Percentiles rank a stretch among this genome's conserved stretches.
These are phyloP conservation scores for Nyctanthes arbortristis DNA, from an alignment of 257 asterid genomes.

Conservation along the genomic window DNA sequence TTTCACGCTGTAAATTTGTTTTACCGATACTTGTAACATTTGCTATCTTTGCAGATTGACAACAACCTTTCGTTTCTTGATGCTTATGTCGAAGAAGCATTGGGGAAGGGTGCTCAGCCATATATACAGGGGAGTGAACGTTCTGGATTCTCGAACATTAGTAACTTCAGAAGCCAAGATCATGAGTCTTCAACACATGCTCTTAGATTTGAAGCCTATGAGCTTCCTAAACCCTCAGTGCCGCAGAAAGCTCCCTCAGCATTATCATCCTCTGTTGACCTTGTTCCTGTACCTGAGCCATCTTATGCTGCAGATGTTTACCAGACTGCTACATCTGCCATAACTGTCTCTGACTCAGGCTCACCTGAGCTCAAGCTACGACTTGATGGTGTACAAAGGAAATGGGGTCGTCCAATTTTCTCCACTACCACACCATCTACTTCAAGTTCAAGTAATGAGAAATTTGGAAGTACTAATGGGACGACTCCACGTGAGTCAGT, in stretches of 20 bases:
- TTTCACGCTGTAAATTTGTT: background rate
- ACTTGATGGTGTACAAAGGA: constrained; percentile 90
- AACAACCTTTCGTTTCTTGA: constrained; percentile 70
- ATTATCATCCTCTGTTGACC: constrained; percentile 59
- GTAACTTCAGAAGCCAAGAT: constrained; percentile 60
- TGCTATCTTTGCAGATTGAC: constrained; percentile 62
- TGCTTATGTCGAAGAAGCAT: constrained; percentile 68
- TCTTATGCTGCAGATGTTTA: constrained; percentile 49
- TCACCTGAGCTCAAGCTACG: constrained; percentile 73
- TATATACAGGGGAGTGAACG: constrained; percentile 80
- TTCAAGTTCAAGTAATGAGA: constrained; percentile 43
- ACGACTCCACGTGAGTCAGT: constrained; percentile 42
- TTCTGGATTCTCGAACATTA: constrained; percentile 48
- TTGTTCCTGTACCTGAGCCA: constrained; percentile 72
- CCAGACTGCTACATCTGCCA: constrained; percentile 42
- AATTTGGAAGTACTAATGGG: constrained; percentile 51
- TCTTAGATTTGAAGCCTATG: constrained; percentile 93
- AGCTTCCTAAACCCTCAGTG: constrained; percentile 70
- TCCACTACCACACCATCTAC: constrained; percentile 62
- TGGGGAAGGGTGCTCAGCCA: constrained; percentile 87
- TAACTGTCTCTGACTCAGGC: constrained; percentile 47
- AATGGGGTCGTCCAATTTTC: constrained; percentile 86
- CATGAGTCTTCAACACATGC: constrained; percentile 63
- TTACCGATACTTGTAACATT: background rate
- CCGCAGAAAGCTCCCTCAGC: constrained; percentile 51